phyloP scores from a whole-genome alignment of 1,284 basidiomycete genomes.

The Austroboletus rostrupii region DNA sequence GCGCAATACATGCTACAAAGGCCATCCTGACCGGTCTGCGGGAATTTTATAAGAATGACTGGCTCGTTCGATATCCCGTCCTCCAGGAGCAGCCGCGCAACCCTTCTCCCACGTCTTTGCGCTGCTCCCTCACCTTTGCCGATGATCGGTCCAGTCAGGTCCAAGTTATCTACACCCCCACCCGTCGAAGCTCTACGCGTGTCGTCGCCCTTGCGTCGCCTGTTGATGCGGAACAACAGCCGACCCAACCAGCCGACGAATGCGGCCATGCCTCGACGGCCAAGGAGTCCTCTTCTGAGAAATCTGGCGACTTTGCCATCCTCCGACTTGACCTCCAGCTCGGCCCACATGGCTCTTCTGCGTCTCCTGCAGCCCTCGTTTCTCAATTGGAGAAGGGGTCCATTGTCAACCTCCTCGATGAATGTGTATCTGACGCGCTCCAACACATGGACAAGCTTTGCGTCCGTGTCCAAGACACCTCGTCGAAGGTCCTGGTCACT shows the following conservation, averaged over 20 bases:
- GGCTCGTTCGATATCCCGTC: constrained; percentile 85
- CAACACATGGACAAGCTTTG: constrained; percentile 85
- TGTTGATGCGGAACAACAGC: constrained; percentile 39
- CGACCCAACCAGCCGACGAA: constrained; percentile 33
- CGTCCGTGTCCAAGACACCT: constrained; percentile 84
- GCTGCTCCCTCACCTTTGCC: constrained; percentile 76
- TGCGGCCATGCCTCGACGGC: constrained; percentile 34
- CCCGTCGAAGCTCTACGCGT: constrained; percentile 46
- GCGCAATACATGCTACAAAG: constrained; percentile 71
- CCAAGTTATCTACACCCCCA: constrained; percentile 59
- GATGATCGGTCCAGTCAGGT: constrained; percentile 71
- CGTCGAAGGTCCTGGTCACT: constrained; percentile 97
- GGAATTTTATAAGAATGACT: constrained; percentile 81
- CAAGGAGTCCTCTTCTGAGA: constrained; percentile 40
- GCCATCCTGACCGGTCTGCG: constrained; percentile 69
- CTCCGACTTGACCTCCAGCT: constrained; percentile 92
- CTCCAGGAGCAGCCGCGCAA: constrained; percentile 33
- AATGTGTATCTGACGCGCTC: constrained; percentile 75
- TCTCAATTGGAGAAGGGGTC: constrained; percentile 90
- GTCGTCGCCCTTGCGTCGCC: constrained; percentile 56
- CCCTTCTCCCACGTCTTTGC: constrained; percentile 33
- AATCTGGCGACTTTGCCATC: constrained; percentile 68
- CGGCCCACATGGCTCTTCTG: constrained; percentile 67
- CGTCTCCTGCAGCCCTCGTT: constrained; percentile 77
- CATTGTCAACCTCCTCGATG: constrained; percentile 89